phyloP scores from a whole-genome alignment of 495 filamentous ascomycete species.

The Aspergillus sclerotiicarbonarius region DNA sequence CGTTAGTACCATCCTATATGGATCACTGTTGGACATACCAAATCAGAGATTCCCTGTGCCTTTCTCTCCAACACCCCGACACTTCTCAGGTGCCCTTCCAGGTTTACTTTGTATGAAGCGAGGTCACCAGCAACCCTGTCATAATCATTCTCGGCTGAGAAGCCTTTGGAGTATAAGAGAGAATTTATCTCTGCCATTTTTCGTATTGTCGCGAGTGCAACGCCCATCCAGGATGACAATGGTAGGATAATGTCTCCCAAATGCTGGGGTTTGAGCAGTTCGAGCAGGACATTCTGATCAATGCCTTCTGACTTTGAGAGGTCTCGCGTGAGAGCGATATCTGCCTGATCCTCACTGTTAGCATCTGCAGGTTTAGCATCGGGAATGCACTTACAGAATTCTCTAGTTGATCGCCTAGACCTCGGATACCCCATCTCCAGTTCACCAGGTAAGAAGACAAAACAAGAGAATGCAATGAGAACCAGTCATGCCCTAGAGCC shows the following conservation, averaged over 20 bases:
- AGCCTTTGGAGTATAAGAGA: background rate
- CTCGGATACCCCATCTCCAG: slow-evolving; percentile 14
- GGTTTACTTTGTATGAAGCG: slow-evolving; percentile 6
- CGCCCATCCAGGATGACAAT: slow-evolving; percentile 9
- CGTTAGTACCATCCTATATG: slow-evolving; percentile 6
- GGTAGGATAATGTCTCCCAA: slow-evolving; percentile 12
- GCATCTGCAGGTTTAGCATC: background rate
- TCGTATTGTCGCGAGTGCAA: slow-evolving; percentile 11
- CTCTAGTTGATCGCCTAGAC: slow-evolving; percentile 16
- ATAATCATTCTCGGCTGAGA: background rate
- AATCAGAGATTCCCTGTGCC: slow-evolving; percentile 17
- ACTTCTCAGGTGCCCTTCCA: slow-evolving; percentile 16
- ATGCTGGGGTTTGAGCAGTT: slow-evolving; percentile 16
- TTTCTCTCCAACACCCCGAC: slow-evolving; percentile 16
- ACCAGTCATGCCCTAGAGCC: background rate
- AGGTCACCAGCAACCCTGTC: slow-evolving; percentile 5
- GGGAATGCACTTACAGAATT: slow-evolving; percentile 9
- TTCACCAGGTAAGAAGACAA: slow-evolving; percentile 11
- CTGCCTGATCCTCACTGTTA: slow-evolving; percentile 1
- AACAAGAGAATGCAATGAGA: slow-evolving; percentile 10
- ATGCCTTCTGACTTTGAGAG: background rate
- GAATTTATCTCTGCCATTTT: slow-evolving; percentile 12
- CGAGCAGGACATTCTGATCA: slow-evolving; percentile 3
- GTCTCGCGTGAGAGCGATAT: slow-evolving; percentile 16
- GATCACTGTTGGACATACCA: slow-evolving; percentile 18